Percentiles rank a stretch among this genome's conserved stretches.
phyloP scores from a whole-genome alignment of 306 rosid genomes.

The Vicia faba region DNA sequence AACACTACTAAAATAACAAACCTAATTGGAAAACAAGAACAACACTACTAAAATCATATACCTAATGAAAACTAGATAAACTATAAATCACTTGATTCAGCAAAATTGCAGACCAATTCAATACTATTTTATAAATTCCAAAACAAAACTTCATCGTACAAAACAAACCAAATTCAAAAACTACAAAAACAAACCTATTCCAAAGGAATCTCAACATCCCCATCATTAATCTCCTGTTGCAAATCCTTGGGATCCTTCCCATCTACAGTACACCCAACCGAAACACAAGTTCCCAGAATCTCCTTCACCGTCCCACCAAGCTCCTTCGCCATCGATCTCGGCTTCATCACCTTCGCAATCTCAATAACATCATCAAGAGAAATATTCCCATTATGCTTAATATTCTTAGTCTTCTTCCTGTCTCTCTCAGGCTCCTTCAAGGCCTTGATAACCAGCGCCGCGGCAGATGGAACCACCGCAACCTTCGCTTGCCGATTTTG shows the following conservation, averaged over 20 bases:
- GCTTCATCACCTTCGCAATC: conserved; percentile 70
- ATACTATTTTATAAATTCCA: background rate
- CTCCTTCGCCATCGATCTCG: conserved; percentile 85
- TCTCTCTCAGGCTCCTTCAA: conserved; percentile 89
- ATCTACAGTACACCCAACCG: conserved; percentile 86
- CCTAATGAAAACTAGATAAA: too few relatives aligned
- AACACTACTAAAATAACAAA: too few relatives aligned
- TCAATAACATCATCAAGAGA: conserved; percentile 76
- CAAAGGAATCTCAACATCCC: conserved; percentile 68
- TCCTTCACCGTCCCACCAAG: conserved; percentile 70
- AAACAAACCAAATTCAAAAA: background rate
- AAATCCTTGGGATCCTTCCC: conserved; percentile 81
- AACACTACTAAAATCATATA: too few relatives aligned
- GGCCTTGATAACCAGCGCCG: conserved; percentile 81
- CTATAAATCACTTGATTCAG: too few relatives aligned
- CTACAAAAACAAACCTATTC: conserved; percentile 41
- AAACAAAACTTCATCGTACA: background rate
- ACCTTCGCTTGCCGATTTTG: conserved; percentile 95
- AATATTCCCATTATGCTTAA: conserved; percentile 83
- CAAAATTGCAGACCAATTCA: background rate
- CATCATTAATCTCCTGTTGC: conserved; percentile 74
- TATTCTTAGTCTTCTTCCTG: conserved; percentile 79
- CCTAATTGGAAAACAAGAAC: too few relatives aligned
- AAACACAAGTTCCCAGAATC: conserved; percentile 84
- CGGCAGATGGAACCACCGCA: conserved; percentile 85